Evolutionary conservation across 169 alveolate species (phyloP).

Genomic region (Plasmodium gallinaceum): DNA sequence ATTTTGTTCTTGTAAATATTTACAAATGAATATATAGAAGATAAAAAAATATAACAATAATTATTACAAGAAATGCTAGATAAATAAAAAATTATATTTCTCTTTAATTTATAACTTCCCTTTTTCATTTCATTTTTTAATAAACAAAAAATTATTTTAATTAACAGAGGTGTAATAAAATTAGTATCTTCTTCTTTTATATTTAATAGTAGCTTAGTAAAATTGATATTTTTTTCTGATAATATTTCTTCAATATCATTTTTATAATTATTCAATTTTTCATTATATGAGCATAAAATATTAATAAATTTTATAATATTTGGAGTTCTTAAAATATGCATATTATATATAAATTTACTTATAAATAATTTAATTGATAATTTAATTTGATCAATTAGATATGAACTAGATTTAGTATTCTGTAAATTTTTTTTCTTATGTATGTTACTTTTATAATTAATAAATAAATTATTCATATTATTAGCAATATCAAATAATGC

Average conservation of each 20-base stretch:
- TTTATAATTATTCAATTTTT: constrained; percentile 54
- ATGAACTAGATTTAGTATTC: not conserved
- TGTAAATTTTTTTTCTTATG: not conserved
- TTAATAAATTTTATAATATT: constrained; percentile 49
- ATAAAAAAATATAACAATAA: constrained; percentile 49
- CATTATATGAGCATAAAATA: constrained; percentile 39
- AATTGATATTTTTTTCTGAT: constrained; percentile 18
- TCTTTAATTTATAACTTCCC: constrained; percentile 28
- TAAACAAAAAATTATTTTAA: constrained; percentile 72
- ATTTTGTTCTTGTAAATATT: constrained; percentile 54
- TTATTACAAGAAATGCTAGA: constrained; percentile 46
- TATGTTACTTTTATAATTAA: not conserved
- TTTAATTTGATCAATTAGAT: constrained; percentile 5
- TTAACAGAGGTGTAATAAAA: constrained; percentile 43
- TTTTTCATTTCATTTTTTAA: constrained; percentile 54
- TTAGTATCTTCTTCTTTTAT: constrained; percentile 66
- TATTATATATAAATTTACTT: constrained; percentile 24
- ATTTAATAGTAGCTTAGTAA: constrained; percentile 62
- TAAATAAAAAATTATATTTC: constrained; percentile 63
- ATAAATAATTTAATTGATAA: constrained; percentile 27
- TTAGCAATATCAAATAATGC: constrained; percentile 26
- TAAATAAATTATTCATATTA: constrained; percentile 23
- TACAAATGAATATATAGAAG: constrained; percentile 38
- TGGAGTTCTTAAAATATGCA: constrained; percentile 24
- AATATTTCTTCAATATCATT: constrained; percentile 62